Evolutionary conservation across 2,329 filamentous ascomycete genomes (phyloP).

Genomic region (Ophiostoma pallidulum): DNA sequence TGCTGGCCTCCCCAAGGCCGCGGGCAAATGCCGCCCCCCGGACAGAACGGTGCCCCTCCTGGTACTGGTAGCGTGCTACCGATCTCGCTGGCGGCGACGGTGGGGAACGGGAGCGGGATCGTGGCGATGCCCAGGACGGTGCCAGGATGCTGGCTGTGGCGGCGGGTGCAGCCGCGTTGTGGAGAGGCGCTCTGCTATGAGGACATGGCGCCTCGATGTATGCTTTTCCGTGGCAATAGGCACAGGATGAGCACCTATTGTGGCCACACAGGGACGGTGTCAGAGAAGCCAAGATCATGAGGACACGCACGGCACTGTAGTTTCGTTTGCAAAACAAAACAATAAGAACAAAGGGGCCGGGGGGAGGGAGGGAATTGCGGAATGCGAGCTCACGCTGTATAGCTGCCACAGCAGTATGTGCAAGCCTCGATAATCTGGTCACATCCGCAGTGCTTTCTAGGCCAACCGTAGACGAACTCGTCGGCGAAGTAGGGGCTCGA

Average conservation of each 20-base stretch:
- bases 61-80: background rate
- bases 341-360: too few species aligned
- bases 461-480: slow-evolving; percentile 16
- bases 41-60: background rate
- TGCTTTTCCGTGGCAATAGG: slow-evolving; percentile 11
- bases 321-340: too few species aligned
- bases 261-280: background rate
- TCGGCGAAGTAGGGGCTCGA: background rate
- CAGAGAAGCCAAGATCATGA: background rate
- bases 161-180: background rate
- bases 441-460: slow-evolving; percentile 14
- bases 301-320: background rate
- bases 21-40: too few species aligned
- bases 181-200: background rate
- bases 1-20: too few species aligned
- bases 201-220: slow-evolving; percentile 12
- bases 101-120: too few species aligned
- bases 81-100: background rate
- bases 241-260: slow-evolving; percentile 11
- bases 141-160: background rate
- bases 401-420: slow-evolving; percentile 16
- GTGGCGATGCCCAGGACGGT: background rate
- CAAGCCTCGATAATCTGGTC: slow-evolving; percentile 14
- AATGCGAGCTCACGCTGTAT: slow-evolving; percentile 13
- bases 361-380: too few species aligned